phyloP scores from a whole-genome alignment of 2,329 filamentous ascomycete species.

The Trichophyton benhamiae region DNA sequence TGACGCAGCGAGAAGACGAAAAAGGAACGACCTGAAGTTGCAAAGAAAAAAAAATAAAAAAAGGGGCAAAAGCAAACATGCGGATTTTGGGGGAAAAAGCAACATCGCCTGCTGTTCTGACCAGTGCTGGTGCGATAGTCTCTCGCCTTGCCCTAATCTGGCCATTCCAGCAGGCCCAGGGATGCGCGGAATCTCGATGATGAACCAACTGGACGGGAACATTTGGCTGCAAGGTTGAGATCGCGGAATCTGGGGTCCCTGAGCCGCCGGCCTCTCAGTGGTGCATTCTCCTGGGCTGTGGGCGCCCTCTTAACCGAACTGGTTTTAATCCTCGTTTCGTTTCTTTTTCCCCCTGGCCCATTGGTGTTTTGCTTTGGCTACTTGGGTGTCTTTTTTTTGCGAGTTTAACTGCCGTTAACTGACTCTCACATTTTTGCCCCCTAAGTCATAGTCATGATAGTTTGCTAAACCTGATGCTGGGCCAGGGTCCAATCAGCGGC shows the following conservation, averaged over 20 bases:
- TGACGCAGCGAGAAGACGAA: too few relatives aligned
- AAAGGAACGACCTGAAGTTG: too few relatives aligned
- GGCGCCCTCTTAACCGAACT: slow-evolving; percentile 1
- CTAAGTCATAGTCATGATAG: not conserved
- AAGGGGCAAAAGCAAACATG: not conserved
- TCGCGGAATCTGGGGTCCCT: slow-evolving; percentile 9
- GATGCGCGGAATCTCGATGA: slow-evolving; percentile 2
- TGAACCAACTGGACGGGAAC: slow-evolving; percentile 8
- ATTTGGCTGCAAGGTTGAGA: slow-evolving; percentile 9
- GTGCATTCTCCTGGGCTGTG: slow-evolving; percentile 4
- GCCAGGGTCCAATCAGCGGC: not conserved
- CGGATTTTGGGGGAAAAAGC: not conserved
- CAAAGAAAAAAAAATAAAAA: not conserved
- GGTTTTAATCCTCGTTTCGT: not conserved
- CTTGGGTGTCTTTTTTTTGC: too few relatives aligned
- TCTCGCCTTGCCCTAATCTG: slow-evolving; percentile 1
- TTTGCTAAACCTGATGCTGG: not conserved
- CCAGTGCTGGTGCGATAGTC: not conserved
- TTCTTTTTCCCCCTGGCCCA: not conserved
- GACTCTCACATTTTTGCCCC: not conserved
- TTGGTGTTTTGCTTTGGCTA: too few relatives aligned
- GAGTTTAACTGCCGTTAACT: too few relatives aligned
- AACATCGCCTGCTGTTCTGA: too few relatives aligned
- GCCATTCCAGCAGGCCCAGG: not conserved
- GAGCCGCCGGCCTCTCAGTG: slow-evolving; percentile 9